phyloP scores from a whole-genome alignment of 352 stramenopile genomes.

The Phytophthora uliginosa region DNA sequence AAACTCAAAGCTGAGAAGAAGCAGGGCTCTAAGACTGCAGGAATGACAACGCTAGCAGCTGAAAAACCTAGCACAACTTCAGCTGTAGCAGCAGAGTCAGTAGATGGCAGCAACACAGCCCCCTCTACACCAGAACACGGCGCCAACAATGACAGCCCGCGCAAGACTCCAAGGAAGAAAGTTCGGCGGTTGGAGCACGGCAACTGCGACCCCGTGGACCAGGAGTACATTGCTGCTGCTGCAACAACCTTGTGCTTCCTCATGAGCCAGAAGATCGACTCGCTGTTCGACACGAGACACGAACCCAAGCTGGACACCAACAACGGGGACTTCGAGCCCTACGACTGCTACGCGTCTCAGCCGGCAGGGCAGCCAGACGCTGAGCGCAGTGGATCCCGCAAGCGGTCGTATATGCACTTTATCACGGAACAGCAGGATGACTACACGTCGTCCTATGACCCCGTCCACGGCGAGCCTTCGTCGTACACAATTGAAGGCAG shows the following conservation, averaged over 20 bases:
- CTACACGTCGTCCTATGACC: slow-evolving; percentile 47
- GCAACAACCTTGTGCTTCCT: slow-evolving; percentile 86
- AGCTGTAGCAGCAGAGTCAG: slow-evolving; percentile 13
- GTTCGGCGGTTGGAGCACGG: slow-evolving; percentile 51
- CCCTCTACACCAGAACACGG: slow-evolving; percentile 50
- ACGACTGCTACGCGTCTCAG: slow-evolving; percentile 72
- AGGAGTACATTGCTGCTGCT: slow-evolving; percentile 84
- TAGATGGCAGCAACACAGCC: slow-evolving; percentile 39
- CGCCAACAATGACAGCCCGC: slow-evolving; percentile 31
- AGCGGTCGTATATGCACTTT: slow-evolving; percentile 85
- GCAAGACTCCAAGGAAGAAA: slow-evolving; percentile 67
- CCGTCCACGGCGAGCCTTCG: slow-evolving; percentile 43
- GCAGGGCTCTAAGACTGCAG: slow-evolving; percentile 42
- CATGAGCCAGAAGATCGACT: slow-evolving; percentile 90
- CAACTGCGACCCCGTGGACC: slow-evolving; percentile 65
- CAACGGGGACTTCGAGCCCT: slow-evolving; percentile 72
- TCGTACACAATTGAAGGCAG: slow-evolving; percentile 80
- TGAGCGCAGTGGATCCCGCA: slow-evolving; percentile 48
- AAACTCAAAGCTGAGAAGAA: slow-evolving; percentile 91
- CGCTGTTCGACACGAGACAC: slow-evolving; percentile 70
- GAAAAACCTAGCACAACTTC: slow-evolving; percentile 13
- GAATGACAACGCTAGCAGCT: slow-evolving; percentile 37
- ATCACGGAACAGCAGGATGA: slow-evolving; percentile 64
- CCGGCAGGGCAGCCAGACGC: slow-evolving; percentile 20
- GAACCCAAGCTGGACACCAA: slow-evolving; percentile 42